These are phyloP conservation scores for Psophocarpus tetragonolobus DNA, from an alignment of 306 rosid genomes.

Conservation along the genomic window DNA sequence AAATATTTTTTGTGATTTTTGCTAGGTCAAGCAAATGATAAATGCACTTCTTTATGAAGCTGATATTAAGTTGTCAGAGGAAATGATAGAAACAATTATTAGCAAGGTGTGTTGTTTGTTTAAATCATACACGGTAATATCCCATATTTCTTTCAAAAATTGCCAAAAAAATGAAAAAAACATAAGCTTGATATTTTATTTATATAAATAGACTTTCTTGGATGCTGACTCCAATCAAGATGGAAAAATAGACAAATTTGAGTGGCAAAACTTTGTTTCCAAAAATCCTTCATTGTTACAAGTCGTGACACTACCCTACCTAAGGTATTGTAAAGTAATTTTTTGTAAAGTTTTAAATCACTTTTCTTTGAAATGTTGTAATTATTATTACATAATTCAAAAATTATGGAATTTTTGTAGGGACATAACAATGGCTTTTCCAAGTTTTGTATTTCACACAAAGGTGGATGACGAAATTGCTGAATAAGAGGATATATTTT, in stretches of 20 bases:
- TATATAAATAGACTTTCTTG: constrained; percentile 70
- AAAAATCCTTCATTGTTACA: constrained; percentile 77
- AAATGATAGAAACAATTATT: constrained; percentile 71
- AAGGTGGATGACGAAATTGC: constrained; percentile 84
- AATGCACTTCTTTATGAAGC: constrained; percentile 85
- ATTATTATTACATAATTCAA: neutral
- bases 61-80: constrained; percentile 80
- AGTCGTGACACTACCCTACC: constrained; percentile 90
- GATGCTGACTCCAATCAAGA: constrained; percentile 86
- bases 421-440: constrained; percentile 85
- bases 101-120: constrained; percentile 54
- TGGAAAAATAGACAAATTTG: constrained; percentile 79
- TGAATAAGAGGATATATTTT: constrained; percentile 40
- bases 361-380: neutral
- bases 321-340: constrained; percentile 48
- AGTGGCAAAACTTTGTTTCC: constrained; percentile 72
- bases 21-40: constrained; percentile 86
- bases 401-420: constrained; percentile 53
- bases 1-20: neutral
- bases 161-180: too few relatives aligned
- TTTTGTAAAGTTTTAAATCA: neutral
- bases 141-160: too few relatives aligned
- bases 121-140: neutral
- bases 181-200: constrained; percentile 13
- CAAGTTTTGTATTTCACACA: constrained; percentile 87